Percentiles rank a stretch among this genome's conserved stretches.
Evolutionary conservation across 495 filamentous ascomycete species (phyloP).

Genomic region (Annulohypoxylon moriforme): DNA sequence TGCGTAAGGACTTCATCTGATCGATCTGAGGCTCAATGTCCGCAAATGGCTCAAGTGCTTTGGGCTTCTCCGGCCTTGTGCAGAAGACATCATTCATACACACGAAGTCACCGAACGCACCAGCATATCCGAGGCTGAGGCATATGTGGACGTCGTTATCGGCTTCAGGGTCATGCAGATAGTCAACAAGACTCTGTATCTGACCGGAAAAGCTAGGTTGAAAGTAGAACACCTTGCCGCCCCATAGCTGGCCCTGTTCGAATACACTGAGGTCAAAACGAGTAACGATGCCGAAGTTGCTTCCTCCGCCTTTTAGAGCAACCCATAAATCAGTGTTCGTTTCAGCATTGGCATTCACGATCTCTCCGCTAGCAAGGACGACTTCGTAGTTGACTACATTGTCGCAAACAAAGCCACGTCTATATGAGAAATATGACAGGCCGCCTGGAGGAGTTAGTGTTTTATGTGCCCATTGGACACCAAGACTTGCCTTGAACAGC

Average conservation of each 20-base stretch:
- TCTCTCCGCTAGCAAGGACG: conserved; percentile 59
- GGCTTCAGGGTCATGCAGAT: neutral
- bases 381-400: conserved; percentile 51
- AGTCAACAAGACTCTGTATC: neutral
- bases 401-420: neutral
- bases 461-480: neutral
- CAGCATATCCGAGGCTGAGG: conserved; percentile 16
- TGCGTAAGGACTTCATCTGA: neutral
- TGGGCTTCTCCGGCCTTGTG: neutral
- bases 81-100: neutral
- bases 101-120: neutral
- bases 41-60: neutral
- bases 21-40: neutral
- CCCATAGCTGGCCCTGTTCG: conserved; percentile 11
- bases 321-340: conserved; percentile 63
- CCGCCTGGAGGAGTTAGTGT: neutral
- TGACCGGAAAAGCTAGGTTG: neutral
- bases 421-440: neutral
- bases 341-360: conserved; percentile 56
- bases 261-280: conserved; percentile 18
- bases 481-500: neutral
- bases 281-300: conserved; percentile 33
- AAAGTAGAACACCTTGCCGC: conserved; percentile 9
- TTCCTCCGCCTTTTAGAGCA: conserved; percentile 63
- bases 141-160: neutral